Base-by-base conservation (phyloP, 2,329 filamentous ascomycete species). In the Exophiala viscosa region DNA sequence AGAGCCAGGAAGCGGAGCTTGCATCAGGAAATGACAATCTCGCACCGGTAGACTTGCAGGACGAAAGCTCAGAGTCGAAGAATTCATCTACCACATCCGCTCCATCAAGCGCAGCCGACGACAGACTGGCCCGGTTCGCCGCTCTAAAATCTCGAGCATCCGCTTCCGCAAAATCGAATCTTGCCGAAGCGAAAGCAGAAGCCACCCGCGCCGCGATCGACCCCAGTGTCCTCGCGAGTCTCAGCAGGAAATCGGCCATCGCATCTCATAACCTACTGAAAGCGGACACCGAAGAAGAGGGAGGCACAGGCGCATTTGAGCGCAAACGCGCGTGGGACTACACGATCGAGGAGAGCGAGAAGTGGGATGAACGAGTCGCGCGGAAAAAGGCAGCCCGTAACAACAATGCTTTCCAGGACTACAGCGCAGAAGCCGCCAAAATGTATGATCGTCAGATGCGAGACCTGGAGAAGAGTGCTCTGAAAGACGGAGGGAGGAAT, bases 261-360 rank as follows among this genome's bases (percentile, higher is more conserved):
- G 92, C 93, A 15, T 85, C 87, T 5, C 90, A 96, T 69, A 99
- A 97, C 67, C 82, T 99, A 0, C 80, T 96, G 39, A 96, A 96
- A 75, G 89, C 90, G 3, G 90, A 96, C 64, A 85, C 90, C 1
- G 88, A 91, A 69, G 89, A 88, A 14, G 90, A 88, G 50, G 93
- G 97, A 70, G 61, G 61, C 35, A 48, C 48, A 3, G 61, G 61
- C 4, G 60, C 58, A 9, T 99, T 97, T 66, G 93, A 99, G 77
- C 88, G 93, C 61, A 96, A 97, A 73, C 85, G 93, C 36, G 93
- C 93, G 1, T 99, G 93, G 93, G 93, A 97, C 74, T 99, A 93
- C 88, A 99, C 93, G 1, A 77, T 92, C 5, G 93, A 99, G 60
- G 93, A 99, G 73, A 88, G 84, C 62, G 93, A 96, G 73, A 83